These are phyloP conservation scores for Helminthosporium solani DNA, from an alignment of 2,329 filamentous ascomycete genomes.

Conservation along the genomic window DNA sequence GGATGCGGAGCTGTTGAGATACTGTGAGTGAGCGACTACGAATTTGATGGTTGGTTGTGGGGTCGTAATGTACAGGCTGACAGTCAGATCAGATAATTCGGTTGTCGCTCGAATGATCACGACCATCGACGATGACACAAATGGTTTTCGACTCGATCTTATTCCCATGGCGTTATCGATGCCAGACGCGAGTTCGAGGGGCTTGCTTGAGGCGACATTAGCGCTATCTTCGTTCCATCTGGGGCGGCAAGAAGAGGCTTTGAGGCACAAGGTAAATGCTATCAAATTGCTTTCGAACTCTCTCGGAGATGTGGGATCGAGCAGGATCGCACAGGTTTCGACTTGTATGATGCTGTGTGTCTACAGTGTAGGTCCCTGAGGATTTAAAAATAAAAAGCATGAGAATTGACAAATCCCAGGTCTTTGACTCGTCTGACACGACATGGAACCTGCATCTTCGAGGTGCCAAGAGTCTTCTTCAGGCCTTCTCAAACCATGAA, in stretches of 20 bases:
- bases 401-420: constrained; percentile 32
- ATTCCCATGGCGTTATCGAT: constrained; percentile 49
- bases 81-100: constrained; percentile 43
- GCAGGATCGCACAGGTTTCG: constrained; percentile 46
- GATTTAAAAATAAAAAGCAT: not conserved
- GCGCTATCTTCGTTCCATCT: constrained; percentile 49
- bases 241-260: constrained; percentile 42
- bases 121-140: constrained; percentile 47
- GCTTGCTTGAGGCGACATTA: constrained; percentile 49
- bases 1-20: constrained; percentile 22
- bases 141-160: constrained; percentile 50
- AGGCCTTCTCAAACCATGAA: constrained; percentile 23
- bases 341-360: constrained; percentile 55
- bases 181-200: constrained; percentile 37
- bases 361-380: constrained; percentile 45
- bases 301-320: constrained; percentile 31
- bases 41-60: too few relatives aligned
- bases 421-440: constrained; percentile 52
- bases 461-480: constrained; percentile 45
- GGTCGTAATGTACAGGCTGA: too few relatives aligned
- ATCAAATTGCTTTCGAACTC: constrained; percentile 45
- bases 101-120: constrained; percentile 50
- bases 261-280: constrained; percentile 47
- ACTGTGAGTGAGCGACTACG: constrained; percentile 20
- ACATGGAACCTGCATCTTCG: constrained; percentile 50